A percentile compares a stretch with the other conserved stretches of the same genome.
These are phyloP conservation scores for Nicotiana undulata DNA, from an alignment of 257 asterid genomes.

Conservation along the genomic window DNA sequence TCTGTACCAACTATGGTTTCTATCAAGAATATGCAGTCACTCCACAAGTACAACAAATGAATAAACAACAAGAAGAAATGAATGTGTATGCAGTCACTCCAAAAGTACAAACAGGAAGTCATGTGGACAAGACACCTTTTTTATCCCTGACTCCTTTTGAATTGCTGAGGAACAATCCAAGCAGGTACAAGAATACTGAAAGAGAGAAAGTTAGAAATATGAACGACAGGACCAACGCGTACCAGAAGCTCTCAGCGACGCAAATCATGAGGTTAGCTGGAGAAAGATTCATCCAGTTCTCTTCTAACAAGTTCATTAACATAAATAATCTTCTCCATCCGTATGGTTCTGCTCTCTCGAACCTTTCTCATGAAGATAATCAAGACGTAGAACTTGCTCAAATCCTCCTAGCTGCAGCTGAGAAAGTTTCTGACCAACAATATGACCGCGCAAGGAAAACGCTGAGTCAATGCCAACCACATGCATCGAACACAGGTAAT, in stretches of 20 bases:
- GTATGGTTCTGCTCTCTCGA: conserved; percentile 11
- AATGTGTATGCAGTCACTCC: neutral
- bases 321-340: conserved; percentile 6
- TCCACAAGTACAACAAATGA: neutral
- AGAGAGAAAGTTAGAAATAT: neutral
- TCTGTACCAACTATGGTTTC: conserved; percentile 5
- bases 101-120: neutral
- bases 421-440: conserved; percentile 14
- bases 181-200: neutral
- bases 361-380: conserved; percentile 7
- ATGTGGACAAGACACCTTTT: neutral
- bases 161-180: neutral
- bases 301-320: conserved; percentile 8
- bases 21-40: conserved; percentile 6
- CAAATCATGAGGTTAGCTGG: conserved; percentile 17
- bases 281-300: conserved; percentile 18
- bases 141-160: neutral
- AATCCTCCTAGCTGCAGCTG: conserved; percentile 20
- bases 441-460: conserved; percentile 15
- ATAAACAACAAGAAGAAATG: neutral
- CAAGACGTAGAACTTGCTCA: conserved; percentile 19
- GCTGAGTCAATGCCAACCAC: conserved; percentile 16
- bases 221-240: neutral
- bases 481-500: conserved; percentile 22
- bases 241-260: conserved; percentile 9